These are phyloP conservation scores for Pisolithus microcarpus DNA, from an alignment of 768 basidiomycete species.

Conservation along the genomic window DNA sequence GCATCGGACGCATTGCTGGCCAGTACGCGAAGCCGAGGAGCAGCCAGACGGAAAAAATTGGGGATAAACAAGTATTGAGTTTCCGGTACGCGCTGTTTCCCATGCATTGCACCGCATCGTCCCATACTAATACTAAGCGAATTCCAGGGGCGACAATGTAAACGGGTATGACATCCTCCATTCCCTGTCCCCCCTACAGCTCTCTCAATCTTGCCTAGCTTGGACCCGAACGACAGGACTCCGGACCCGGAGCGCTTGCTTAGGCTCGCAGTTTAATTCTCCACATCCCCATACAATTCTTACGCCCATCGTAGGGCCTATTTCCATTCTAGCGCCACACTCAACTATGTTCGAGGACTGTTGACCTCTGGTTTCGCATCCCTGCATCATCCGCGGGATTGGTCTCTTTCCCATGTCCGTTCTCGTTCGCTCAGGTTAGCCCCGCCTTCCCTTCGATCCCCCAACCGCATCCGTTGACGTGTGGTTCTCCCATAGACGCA, in stretches of 20 bases:
- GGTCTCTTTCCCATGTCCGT: conserved; percentile 90
- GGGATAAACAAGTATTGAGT: conserved; percentile 69
- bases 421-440: conserved; percentile 65
- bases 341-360: conserved; percentile 86
- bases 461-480: conserved; percentile 10
- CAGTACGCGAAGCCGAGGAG: conserved; percentile 95
- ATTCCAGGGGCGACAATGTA: conserved; percentile 84
- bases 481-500: conserved; percentile 37
- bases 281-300: background rate
- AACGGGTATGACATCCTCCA: conserved; percentile 56
- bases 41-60: conserved; percentile 72
- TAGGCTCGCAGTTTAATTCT: conserved; percentile 38
- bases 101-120: background rate
- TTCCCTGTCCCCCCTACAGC: background rate
- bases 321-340: conserved; percentile 90
- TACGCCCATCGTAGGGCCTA: conserved; percentile 58
- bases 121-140: background rate
- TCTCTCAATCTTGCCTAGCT: conserved; percentile 29
- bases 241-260: conserved; percentile 89
- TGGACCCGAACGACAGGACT: conserved; percentile 68
- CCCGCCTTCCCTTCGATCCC: background rate
- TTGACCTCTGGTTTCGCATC: conserved; percentile 92
- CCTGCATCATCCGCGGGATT: conserved; percentile 82
- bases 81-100: conserved; percentile 57
- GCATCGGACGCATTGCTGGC: conserved; percentile 89